Evolutionary conservation across 2,329 filamentous ascomycete species (phyloP).

Genomic region (Fusarium sp.): DNA sequence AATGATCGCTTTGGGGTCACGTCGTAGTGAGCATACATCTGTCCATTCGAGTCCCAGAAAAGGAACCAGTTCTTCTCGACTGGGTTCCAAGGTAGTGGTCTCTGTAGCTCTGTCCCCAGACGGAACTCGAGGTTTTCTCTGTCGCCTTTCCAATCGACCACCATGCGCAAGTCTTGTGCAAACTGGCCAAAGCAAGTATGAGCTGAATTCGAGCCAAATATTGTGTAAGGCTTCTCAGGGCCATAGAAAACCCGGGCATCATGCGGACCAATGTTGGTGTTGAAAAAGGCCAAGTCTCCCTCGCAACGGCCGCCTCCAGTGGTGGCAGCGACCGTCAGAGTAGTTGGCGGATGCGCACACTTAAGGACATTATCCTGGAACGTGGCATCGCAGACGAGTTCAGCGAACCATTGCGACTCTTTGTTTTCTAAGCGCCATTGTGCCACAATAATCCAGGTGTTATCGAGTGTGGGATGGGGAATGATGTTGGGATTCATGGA

Average conservation of each 20-base stretch:
- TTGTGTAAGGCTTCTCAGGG: slow-evolving; percentile 60
- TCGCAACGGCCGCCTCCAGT: slow-evolving; percentile 57
- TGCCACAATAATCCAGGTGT: slow-evolving; percentile 65
- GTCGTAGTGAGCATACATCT: slow-evolving; percentile 66
- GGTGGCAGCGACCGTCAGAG: slow-evolving; percentile 62
- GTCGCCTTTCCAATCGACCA: slow-evolving; percentile 58
- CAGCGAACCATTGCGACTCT: slow-evolving; percentile 51
- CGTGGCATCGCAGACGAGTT: slow-evolving; percentile 63
- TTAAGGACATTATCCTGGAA: slow-evolving; percentile 57
- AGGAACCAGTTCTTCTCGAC: slow-evolving; percentile 74
- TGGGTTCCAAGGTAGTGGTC: slow-evolving; percentile 57
- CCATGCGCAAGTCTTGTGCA: slow-evolving; percentile 64
- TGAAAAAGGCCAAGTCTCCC: slow-evolving; percentile 57
- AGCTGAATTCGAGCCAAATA: slow-evolving; percentile 68
- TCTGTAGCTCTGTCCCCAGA: slow-evolving; percentile 62
- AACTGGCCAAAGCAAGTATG: slow-evolving; percentile 70
- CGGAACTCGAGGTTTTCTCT: slow-evolving; percentile 52
- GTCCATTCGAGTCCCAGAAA: slow-evolving; percentile 65
- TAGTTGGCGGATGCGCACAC: slow-evolving; percentile 56
- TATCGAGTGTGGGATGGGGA: slow-evolving; percentile 61
- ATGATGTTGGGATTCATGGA: slow-evolving; percentile 69
- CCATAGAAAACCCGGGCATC: slow-evolving; percentile 70
- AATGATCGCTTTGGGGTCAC: slow-evolving; percentile 63
- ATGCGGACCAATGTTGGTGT: slow-evolving; percentile 64
- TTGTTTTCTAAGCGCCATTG: slow-evolving; percentile 53